phyloP scores from a whole-genome alignment of 23 red algal genomes.

The Chondrus crispus region DNA sequence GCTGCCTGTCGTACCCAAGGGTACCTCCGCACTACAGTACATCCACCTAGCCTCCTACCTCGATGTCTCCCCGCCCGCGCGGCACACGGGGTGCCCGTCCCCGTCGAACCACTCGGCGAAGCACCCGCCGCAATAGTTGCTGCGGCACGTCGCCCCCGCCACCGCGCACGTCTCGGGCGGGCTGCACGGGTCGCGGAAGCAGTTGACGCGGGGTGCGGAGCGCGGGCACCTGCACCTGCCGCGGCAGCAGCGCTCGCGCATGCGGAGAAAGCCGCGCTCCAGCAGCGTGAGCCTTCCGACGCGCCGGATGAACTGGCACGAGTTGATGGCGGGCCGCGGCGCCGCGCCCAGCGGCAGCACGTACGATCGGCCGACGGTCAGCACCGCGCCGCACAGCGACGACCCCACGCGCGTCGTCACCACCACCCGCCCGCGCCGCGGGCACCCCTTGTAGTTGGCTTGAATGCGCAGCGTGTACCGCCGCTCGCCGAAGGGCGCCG shows the following conservation, averaged over 20 bases:
- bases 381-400: background rate
- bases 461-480: no score
- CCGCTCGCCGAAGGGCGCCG: no score
- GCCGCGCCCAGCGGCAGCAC: background rate
- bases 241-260: background rate
- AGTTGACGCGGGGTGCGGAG: constrained; percentile 8
- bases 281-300: background rate
- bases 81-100: background rate
- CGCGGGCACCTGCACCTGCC: background rate
- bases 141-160: background rate
- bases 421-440: no score
- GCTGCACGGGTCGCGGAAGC: constrained; percentile 13
- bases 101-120: constrained; percentile 19
- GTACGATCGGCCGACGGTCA: background rate
- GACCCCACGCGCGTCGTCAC: no score
- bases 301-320: constrained; percentile 28
- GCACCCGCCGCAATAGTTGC: constrained; percentile 23
- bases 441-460: no score
- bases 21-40: no score
- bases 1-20: no score
- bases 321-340: background rate
- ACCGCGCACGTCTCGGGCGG: background rate
- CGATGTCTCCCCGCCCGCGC: no score
- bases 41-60: no score
- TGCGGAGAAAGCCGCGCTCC: background rate